These are phyloP conservation scores for Leavenworthia alabamica DNA, from an alignment of 345 rosid species.

Conservation along the genomic window DNA sequence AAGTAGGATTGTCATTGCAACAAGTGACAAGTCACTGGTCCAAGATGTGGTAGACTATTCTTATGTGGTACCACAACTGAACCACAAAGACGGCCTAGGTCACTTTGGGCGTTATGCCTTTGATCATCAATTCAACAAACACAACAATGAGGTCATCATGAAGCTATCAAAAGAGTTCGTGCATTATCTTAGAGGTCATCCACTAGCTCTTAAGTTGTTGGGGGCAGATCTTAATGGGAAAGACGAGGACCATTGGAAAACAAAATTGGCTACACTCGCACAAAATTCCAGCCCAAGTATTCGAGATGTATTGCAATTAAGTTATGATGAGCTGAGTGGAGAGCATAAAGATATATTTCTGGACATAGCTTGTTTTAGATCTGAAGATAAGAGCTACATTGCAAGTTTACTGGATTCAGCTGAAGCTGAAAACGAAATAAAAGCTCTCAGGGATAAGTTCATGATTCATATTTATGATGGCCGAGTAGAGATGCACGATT, in stretches of 20 bases:
- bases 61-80: background rate
- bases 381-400: background rate
- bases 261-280: background rate
- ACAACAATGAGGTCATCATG: background rate
- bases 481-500: constrained; percentile 15
- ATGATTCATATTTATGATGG: background rate
- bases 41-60: background rate
- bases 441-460: constrained; percentile 7
- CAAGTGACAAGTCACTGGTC: constrained; percentile 1
- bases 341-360: constrained; percentile 18
- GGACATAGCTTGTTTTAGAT: constrained; percentile 28
- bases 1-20: constrained; percentile 14
- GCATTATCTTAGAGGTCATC: constrained; percentile 23
- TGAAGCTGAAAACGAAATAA: background rate
- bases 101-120: constrained; percentile 16
- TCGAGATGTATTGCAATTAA: background rate
- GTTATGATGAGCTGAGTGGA: constrained; percentile 23
- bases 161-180: constrained; percentile 8
- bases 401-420: constrained; percentile 1
- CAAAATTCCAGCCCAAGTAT: background rate
- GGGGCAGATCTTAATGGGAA: constrained; percentile 4
- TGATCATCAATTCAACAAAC: background rate
- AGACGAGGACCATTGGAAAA: constrained; percentile 10
- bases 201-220: constrained; percentile 31
- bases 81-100: background rate